phyloP scores from a whole-genome alignment of 169 alveolate genomes.

The Plasmodium vivax region DNA sequence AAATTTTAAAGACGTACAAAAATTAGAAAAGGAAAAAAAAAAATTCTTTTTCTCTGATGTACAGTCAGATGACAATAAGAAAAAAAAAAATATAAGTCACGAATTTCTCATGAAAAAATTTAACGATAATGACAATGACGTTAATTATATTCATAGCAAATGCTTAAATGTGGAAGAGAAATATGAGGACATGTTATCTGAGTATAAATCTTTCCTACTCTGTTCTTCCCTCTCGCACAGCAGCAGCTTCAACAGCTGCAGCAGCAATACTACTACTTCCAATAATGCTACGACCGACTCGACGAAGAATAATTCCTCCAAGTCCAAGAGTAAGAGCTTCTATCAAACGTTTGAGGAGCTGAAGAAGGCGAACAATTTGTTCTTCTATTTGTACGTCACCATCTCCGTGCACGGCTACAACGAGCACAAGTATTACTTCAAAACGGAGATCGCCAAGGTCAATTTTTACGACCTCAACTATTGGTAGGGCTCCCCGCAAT shows the following conservation, averaged over 20 bases:
- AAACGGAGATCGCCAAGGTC: constrained; percentile 75
- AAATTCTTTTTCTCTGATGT: constrained; percentile 52
- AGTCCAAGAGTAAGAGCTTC: constrained; percentile 36
- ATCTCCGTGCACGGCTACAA: constrained; percentile 72
- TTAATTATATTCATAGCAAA: constrained; percentile 67
- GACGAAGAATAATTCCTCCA: constrained; percentile 33
- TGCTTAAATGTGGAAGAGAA: constrained; percentile 47
- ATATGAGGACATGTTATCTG: constrained; percentile 75
- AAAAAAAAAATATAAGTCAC: constrained; percentile 18
- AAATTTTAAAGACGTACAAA: constrained; percentile 62
- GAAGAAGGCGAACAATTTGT: constrained; percentile 74
- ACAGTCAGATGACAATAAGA: constrained; percentile 72
- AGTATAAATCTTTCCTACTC: constrained; percentile 65
- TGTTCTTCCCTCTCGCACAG: constrained; percentile 75
- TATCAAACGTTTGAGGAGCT: constrained; percentile 72
- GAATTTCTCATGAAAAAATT: constrained; percentile 29
- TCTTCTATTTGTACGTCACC: constrained; percentile 65
- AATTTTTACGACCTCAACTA: constrained; percentile 70
- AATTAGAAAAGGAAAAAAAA: constrained; percentile 74
- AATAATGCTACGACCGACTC: constrained; percentile 38
- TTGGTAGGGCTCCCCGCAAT: constrained; percentile 25
- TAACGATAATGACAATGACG: constrained; percentile 63
- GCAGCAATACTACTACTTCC: constrained; percentile 64
- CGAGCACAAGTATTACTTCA: constrained; percentile 69
- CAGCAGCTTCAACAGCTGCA: constrained; percentile 72